Evolutionary conservation across 257 asterid genomes (phyloP).

Genomic region (Verbena officinalis): DNA sequence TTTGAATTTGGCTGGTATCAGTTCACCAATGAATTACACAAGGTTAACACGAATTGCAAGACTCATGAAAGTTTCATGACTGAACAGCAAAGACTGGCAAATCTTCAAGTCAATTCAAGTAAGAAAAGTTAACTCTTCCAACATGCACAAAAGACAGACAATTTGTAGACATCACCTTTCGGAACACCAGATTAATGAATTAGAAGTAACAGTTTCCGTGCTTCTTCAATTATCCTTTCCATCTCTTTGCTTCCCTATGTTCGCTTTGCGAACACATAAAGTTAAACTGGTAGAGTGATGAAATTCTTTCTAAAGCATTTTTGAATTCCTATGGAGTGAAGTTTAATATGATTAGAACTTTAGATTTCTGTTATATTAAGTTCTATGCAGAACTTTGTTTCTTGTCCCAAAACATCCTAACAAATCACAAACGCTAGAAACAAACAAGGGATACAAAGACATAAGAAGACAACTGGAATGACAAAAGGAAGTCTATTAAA

Average conservation of each 20-base stretch:
- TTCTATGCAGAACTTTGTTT: neutral
- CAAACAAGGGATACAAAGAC: neutral
- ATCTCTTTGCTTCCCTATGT: neutral
- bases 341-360: neutral
- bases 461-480: neutral
- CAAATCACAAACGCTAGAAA: neutral
- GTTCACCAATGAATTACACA: neutral
- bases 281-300: neutral
- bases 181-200: neutral
- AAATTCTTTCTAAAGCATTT: conserved; percentile 8
- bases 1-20: conserved; percentile 14
- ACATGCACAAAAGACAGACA: neutral
- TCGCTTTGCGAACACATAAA: neutral
- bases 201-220: neutral
- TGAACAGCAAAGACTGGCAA: neutral
- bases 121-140: neutral
- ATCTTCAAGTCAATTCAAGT: neutral
- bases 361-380: neutral
- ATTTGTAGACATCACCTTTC: neutral
- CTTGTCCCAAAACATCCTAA: conserved; percentile 11
- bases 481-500: neutral
- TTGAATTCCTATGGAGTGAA: neutral
- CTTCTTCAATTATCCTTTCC: neutral
- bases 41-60: conserved; percentile 4
- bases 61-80: neutral